Percentiles rank a stretch among this genome's conserved stretches.
phyloP scores from a whole-genome alignment of 768 basidiomycete genomes.

The Auriculariales sp. region DNA sequence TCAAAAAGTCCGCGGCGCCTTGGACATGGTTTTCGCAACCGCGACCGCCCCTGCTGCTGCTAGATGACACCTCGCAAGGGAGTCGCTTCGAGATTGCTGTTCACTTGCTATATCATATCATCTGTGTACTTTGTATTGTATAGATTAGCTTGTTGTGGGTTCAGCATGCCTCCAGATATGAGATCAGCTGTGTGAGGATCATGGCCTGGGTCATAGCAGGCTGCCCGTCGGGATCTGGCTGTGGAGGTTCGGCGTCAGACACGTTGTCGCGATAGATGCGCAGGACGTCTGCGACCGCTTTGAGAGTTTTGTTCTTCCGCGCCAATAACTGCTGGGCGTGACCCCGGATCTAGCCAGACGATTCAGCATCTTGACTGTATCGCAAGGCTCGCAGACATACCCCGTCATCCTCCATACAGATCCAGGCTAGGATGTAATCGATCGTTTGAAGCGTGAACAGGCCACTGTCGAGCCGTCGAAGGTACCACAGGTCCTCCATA shows the following conservation, averaged over 20 bases:
- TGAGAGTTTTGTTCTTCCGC: constrained; percentile 54
- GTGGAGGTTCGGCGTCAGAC: constrained; percentile 28
- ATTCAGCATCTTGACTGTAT: constrained; percentile 3
- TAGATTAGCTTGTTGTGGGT: constrained; percentile 5
- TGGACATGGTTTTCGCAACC: constrained; percentile 69
- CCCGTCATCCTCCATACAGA: constrained; percentile 96
- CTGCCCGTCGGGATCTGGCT: constrained; percentile 19
- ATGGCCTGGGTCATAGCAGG: constrained; percentile 42
- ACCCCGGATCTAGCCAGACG: constrained; percentile 45
- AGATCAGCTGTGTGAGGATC: constrained; percentile 54
- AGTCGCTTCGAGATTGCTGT: background rate
- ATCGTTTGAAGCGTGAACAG: constrained; percentile 80
- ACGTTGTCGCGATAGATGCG: constrained; percentile 61
- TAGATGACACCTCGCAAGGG: background rate
- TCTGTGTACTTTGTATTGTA: constrained; percentile 3
- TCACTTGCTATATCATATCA: constrained; percentile 3
- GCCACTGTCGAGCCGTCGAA: constrained; percentile 77
- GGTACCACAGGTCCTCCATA: constrained; percentile 65
- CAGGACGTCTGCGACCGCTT: constrained; percentile 58
- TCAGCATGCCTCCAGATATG: constrained; percentile 36
- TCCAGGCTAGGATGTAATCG: constrained; percentile 91
- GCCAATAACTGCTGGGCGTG: constrained; percentile 67
- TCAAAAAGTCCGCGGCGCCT: constrained; percentile 64
- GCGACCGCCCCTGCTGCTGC: background rate
- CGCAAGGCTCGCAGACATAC: constrained; percentile 32